Conservation (phyloP, 495 filamentous ascomycete species). For the Aspergillus saccharolyticus region DNA sequence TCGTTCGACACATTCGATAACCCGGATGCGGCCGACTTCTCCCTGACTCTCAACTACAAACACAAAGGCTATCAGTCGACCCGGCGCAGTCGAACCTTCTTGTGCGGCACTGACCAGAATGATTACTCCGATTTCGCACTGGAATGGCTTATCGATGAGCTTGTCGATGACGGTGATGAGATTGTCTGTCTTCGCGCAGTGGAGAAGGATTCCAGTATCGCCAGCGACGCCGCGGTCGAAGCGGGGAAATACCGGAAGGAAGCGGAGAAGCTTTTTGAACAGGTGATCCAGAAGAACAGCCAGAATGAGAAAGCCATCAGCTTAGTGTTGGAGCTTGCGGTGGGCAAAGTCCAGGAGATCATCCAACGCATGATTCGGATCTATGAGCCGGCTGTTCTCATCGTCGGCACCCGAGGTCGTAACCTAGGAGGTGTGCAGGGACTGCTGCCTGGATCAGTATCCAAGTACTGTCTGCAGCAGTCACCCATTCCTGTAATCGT, state of each 20-base stretch:
- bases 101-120: slow-evolving; percentile 92
- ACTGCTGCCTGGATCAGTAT: slow-evolving; percentile 87
- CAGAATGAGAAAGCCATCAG: slow-evolving; percentile 77
- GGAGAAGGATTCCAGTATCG: slow-evolving; percentile 75
- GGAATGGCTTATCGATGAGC: slow-evolving; percentile 88
- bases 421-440: slow-evolving; percentile 84
- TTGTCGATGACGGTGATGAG: slow-evolving; percentile 96
- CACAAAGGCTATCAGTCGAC: slow-evolving; percentile 86
- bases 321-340: slow-evolving; percentile 80
- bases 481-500: slow-evolving; percentile 97
- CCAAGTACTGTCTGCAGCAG: slow-evolving; percentile 94
- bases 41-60: slow-evolving; percentile 80
- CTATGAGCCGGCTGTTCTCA: slow-evolving; percentile 90
- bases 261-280: slow-evolving; percentile 67
- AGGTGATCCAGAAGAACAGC: slow-evolving; percentile 78
- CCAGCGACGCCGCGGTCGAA: slow-evolving; percentile 61
- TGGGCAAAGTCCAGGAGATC: slow-evolving; percentile 87
- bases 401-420: slow-evolving; percentile 87
- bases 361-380: slow-evolving; percentile 94
- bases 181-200: slow-evolving; percentile 90
- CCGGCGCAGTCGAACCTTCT: slow-evolving; percentile 81
- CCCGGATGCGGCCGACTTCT: slow-evolving; percentile 71
- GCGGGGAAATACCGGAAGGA: slow-evolving; percentile 74
- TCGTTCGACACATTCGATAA: slow-evolving; percentile 94
- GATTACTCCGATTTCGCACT: slow-evolving; percentile 93